A percentile compares a stretch with the other conserved stretches of the same genome.
Conservation (phyloP, 306 rosid species). For the Cucumis melo region DNA sequence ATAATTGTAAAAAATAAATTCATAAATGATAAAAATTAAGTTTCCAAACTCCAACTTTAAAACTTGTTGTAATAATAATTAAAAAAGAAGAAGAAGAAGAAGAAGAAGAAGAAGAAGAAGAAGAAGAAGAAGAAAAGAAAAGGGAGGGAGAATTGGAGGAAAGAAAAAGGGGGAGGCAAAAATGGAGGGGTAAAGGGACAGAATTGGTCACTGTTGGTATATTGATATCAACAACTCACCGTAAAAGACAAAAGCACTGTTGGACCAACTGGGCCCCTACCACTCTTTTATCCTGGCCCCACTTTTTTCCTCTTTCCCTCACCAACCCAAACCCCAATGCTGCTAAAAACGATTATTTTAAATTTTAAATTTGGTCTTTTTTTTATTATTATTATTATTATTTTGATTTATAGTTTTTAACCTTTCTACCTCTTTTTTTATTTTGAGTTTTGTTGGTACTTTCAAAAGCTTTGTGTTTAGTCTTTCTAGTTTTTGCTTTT, state of each 20-base stretch:
- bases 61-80: neutral
- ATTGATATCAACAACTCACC: conserved; percentile 3
- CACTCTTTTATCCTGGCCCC: neutral
- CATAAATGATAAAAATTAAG: too few relatives aligned
- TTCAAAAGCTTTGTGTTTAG: neutral
- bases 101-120: neutral
- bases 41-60: too few relatives aligned
- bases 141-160: neutral
- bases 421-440: neutral
- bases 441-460: neutral
- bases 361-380: neutral
- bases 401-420: neutral
- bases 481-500: too few relatives aligned
- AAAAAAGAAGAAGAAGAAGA: neutral
- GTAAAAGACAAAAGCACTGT: conserved; percentile 1
- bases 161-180: neutral
- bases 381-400: neutral
- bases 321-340: conserved; percentile 1
- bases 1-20: too few relatives aligned
- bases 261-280: conserved; percentile 8
- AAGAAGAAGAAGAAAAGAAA: too few relatives aligned
- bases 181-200: neutral
- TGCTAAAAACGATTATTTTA: too few relatives aligned
- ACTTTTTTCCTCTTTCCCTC: neutral
- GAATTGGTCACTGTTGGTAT: neutral